These are phyloP conservation scores for Globisporangium emineosum DNA, from an alignment of 352 stramenopile species.

Conservation along the genomic window DNA sequence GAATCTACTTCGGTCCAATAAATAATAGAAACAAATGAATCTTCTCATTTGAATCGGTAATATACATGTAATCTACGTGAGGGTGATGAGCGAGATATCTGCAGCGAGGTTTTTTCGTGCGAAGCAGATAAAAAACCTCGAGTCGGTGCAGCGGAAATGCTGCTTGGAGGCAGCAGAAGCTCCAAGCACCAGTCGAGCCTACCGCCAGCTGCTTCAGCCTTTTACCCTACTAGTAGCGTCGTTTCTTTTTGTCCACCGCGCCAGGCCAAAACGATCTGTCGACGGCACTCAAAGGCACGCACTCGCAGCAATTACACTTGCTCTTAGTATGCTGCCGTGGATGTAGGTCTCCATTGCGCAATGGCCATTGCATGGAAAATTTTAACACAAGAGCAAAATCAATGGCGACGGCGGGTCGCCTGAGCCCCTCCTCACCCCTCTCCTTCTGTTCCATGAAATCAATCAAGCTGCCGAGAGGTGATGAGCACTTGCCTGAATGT, in stretches of 20 bases:
- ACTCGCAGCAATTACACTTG: neutral
- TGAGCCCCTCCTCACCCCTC: neutral
- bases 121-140: neutral
- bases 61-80: neutral
- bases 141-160: neutral
- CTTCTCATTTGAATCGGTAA: neutral
- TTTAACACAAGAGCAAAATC: slow-evolving; percentile 1
- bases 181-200: neutral
- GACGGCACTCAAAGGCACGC: no score
- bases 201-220: neutral
- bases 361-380: neutral
- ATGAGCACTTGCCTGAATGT: neutral
- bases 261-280: neutral
- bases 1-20: neutral
- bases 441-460: slow-evolving; percentile 8
- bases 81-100: neutral
- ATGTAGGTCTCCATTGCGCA: neutral
- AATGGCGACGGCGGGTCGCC: slow-evolving; percentile 1
- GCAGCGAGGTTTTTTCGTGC: neutral
- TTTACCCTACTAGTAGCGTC: neutral
- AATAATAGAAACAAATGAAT: neutral
- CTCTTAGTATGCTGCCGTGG: neutral
- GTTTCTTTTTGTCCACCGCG: neutral
- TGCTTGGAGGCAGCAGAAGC: slow-evolving; percentile 3
- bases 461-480: neutral